A percentile compares a stretch with the other conserved stretches of the same genome.
Conservation (phyloP, 2,329 filamentous ascomycete genomes). For the Aspergillus sp. region DNA sequence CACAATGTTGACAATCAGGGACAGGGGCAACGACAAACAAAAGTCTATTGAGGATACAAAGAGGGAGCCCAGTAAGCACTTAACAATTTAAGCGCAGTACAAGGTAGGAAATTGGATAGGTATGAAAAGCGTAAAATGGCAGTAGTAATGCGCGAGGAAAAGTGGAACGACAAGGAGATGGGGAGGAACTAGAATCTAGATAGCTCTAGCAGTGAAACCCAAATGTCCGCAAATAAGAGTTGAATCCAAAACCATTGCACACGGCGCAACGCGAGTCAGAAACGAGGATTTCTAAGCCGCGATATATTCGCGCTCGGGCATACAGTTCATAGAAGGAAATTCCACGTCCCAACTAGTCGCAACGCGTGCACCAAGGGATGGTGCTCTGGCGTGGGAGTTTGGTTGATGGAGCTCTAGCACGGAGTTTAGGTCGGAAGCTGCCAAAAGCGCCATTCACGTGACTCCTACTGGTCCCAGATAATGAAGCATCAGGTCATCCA, state of each 20-base stretch:
- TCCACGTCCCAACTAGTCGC: constrained; percentile 6
- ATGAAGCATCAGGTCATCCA: not conserved
- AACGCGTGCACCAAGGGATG: constrained; percentile 14
- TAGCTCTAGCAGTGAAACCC: constrained; percentile 9
- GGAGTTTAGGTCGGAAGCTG: constrained; percentile 19
- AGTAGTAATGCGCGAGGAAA: not conserved
- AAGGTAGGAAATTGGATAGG: not conserved
- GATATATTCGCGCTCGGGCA: not conserved
- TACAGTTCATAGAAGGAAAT: not conserved
- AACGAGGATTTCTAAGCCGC: not conserved
- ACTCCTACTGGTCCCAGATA: constrained; percentile 9
- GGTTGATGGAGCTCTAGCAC: constrained; percentile 23
- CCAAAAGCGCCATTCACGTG: constrained; percentile 20
- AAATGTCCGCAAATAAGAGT: constrained; percentile 4
- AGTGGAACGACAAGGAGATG: not conserved
- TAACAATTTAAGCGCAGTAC: not conserved
- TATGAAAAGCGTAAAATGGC: not conserved
- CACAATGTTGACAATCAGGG: not conserved
- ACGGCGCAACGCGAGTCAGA: not conserved
- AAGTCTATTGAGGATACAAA: not conserved
- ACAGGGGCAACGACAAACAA: not conserved
- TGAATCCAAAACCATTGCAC: constrained; percentile 4
- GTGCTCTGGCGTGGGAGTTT: constrained; percentile 19
- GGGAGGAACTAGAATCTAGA: constrained; percentile 13
- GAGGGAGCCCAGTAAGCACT: not conserved